phyloP scores from a whole-genome alignment of 345 rosid species.

The Syzygium aqueum region DNA sequence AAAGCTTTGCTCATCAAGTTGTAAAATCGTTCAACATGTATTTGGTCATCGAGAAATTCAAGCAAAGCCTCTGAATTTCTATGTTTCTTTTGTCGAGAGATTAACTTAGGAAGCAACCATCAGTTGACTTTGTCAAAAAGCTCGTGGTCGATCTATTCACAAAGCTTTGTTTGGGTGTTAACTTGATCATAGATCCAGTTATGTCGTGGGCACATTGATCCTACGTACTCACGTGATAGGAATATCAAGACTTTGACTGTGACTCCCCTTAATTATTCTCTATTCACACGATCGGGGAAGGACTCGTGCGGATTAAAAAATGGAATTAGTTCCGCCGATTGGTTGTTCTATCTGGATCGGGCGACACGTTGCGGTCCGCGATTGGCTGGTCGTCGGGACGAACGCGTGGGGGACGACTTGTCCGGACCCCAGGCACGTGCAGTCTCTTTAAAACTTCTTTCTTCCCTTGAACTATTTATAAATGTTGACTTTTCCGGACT shows the following conservation, averaged over 20 bases:
- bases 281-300: not conserved
- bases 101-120: not conserved
- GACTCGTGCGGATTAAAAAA: not conserved
- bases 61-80: not conserved
- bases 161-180: not conserved
- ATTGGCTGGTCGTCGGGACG: not conserved
- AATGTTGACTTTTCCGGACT: not conserved
- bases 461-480: not conserved
- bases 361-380: not conserved
- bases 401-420: not conserved
- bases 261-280: not conserved
- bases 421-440: not conserved
- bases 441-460: not conserved
- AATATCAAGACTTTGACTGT: not conserved
- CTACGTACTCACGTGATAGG: not conserved
- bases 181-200: not conserved
- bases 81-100: not conserved
- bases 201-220: not conserved
- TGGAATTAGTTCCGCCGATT: not conserved
- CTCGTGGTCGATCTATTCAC: not conserved
- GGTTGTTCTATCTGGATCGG: not conserved
- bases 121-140: not conserved
- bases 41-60: too few relatives aligned
- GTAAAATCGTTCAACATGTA: too few relatives aligned
- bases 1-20: not conserved